Evolutionary conservation across 176 grass and related monocot genomes (phyloP).

Genomic region (Zoysia pacifica): DNA sequence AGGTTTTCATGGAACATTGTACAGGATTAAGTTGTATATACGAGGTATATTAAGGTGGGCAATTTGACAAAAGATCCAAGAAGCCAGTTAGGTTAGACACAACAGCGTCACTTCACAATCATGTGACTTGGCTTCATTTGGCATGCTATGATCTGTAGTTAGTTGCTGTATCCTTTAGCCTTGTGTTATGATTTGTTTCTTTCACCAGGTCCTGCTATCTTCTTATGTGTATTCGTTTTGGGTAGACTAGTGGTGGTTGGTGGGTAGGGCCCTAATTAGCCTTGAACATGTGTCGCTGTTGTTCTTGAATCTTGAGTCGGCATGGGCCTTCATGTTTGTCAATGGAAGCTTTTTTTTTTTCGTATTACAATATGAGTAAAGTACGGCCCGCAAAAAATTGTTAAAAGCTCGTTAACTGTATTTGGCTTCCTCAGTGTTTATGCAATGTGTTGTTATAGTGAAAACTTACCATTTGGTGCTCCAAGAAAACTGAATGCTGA

Average conservation of each 20-base stretch:
- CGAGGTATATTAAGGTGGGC: constrained; percentile 57
- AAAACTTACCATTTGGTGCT: not conserved
- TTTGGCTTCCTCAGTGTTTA: not conserved
- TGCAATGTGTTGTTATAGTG: not conserved
- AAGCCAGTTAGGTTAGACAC: constrained; percentile 39
- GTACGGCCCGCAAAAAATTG: too few relatives aligned
- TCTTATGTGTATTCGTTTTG: constrained; percentile 26
- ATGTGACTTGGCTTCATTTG: constrained; percentile 34
- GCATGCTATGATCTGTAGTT: constrained; percentile 44
- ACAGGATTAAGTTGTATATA: constrained; percentile 64
- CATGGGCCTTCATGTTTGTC: constrained; percentile 37
- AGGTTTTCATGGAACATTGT: constrained; percentile 48
- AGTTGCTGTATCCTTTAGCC: constrained; percentile 38
- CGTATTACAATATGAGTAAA: too few relatives aligned
- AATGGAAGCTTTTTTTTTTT: constrained; percentile 35
- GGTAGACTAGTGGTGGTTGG: constrained; percentile 17
- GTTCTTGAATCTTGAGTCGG: constrained; percentile 11
- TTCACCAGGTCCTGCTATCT: constrained; percentile 13
- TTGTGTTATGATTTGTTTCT: constrained; percentile 35
- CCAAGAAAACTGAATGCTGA: constrained; percentile 2
- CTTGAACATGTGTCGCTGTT: constrained; percentile 7
- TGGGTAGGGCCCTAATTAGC: constrained; percentile 38
- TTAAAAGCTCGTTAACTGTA: too few relatives aligned
- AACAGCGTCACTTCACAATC: constrained; percentile 11
- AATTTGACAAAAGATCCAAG: constrained; percentile 44